A percentile compares a stretch with the other conserved stretches of the same genome.
These are phyloP conservation scores for Vaccinium macrocarpon DNA, from an alignment of 148 eudicot genomes.

Conservation along the genomic window DNA sequence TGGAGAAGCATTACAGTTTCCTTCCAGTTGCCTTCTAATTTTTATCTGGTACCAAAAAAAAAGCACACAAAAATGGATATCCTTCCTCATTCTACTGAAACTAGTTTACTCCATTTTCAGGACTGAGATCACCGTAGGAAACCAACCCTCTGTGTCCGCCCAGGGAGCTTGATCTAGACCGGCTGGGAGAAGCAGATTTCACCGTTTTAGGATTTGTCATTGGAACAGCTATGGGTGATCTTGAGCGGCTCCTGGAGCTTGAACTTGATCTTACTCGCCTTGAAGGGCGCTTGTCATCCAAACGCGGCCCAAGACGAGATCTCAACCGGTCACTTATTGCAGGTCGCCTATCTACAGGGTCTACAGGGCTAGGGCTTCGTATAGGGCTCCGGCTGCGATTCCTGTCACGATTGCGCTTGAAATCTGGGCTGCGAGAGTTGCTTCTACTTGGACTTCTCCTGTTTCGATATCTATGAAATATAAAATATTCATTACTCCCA, in stretches of 20 bases:
- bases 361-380: conserved; percentile 63
- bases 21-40: not conserved
- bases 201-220: conserved; percentile 28
- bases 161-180: conserved; percentile 72
- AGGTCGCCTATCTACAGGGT: conserved; percentile 56
- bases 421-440: conserved; percentile 57
- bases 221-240: conserved; percentile 45
- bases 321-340: conserved; percentile 64
- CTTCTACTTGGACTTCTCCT: conserved; percentile 70
- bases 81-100: not conserved
- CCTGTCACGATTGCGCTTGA: conserved; percentile 39
- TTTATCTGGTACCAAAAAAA: not conserved
- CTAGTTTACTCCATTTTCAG: conserved; percentile 50
- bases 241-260: conserved; percentile 55
- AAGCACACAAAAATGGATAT: not conserved
- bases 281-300: conserved; percentile 36
- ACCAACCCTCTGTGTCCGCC: conserved; percentile 69
- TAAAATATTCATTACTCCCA: not conserved
- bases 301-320: conserved; percentile 74
- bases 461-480: conserved; percentile 33
- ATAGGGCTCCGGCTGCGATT: conserved; percentile 56
- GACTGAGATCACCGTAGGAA: conserved; percentile 81
- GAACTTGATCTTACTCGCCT: conserved; percentile 47
- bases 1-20: not conserved
- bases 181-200: conserved; percentile 40